Evolutionary conservation across 768 basidiomycete genomes (phyloP), one percentile per base, ranked within the genome.

Genomic region (Pleurotus tuber-regium): DNA sequence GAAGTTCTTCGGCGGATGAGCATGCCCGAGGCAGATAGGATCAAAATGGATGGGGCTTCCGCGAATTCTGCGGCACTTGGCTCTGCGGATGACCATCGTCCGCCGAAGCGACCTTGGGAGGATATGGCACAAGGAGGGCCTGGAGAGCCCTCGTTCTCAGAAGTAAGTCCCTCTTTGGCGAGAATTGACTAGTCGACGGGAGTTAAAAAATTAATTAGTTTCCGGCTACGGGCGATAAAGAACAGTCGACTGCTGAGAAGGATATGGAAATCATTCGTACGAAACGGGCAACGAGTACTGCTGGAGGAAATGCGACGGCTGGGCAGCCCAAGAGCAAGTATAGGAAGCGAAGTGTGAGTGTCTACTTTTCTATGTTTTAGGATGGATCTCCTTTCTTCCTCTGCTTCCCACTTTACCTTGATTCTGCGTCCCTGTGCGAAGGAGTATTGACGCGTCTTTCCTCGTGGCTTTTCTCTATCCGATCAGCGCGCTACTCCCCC

Each of bases 261-360:
- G 89, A 92, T 60, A 92, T 92, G 89, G 87, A 89, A 56, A 75
- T 89, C 53, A 92, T 92, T 54, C 81, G 89, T 6, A 84, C 78
- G 24, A 92, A 91, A 66, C 82, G 89, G 16, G 87, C 87, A n/a
- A 85, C 82, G 43, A 83, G 82, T 39, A 76, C 82, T 9, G 78
- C 80, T n/a, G 79, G 73, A 1, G 78, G 72, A 1, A 70, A 70
- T n/a, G 75, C 75, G 0, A 66, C 73, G 16, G 62, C 72, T 1
- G 78, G 76, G 16, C 80, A 82, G 57, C 75, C 78, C 41, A 92
- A 91, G 71, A 87, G 75, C 70, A 92, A 92, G 64, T 92, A 92
- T 62, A 72, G 87, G 61, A 92, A 92, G 66, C 72, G 89, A 70
- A 91, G 89, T 71, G 89, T 92, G 69, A 79, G 88, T 75, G 29